Conservation (phyloP, 805 yeast genomes). For the Wickerhamiella vanderwaltii region DNA sequence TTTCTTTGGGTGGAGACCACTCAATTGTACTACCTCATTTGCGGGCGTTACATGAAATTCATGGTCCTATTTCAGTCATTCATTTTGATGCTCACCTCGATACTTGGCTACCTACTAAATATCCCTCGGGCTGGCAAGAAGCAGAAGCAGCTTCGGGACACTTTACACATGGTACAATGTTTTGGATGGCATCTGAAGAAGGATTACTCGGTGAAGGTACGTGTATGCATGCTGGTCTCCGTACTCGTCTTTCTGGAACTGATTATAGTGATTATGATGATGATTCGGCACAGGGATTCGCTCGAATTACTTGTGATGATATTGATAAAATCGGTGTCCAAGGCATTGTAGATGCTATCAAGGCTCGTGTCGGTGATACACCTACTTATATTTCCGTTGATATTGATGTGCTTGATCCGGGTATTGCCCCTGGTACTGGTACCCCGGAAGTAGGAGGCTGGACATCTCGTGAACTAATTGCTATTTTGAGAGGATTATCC, state of each 20-base stretch:
- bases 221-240: slow-evolving; percentile 64
- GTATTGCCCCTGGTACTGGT: slow-evolving; percentile 67
- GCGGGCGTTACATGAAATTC: slow-evolving; percentile 45
- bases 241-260: slow-evolving; percentile 58
- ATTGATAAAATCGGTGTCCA: slow-evolving; percentile 52
- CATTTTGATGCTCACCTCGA: slow-evolving; percentile 83
- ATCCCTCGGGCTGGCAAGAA: slow-evolving; percentile 54
- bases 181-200: slow-evolving; percentile 68
- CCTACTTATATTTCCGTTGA: slow-evolving; percentile 75
- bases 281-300: slow-evolving; percentile 58
- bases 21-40: slow-evolving; percentile 61
- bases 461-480: slow-evolving; percentile 50
- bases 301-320: slow-evolving; percentile 59
- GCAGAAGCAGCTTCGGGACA: slow-evolving; percentile 41
- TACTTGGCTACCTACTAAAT: slow-evolving; percentile 71
- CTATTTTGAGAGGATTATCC: slow-evolving; percentile 46
- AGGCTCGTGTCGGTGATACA: slow-evolving; percentile 44
- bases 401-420: slow-evolving; percentile 60
- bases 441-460: slow-evolving; percentile 71
- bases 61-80: slow-evolving; percentile 60
- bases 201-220: slow-evolving; percentile 43
- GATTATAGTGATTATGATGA: slow-evolving; percentile 51
- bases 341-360: slow-evolving; percentile 45
- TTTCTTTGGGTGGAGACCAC: slow-evolving; percentile 77
- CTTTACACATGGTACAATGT: slow-evolving; percentile 75